Conservation (phyloP, 345 rosid species). For the Carallia pectinifolia region DNA sequence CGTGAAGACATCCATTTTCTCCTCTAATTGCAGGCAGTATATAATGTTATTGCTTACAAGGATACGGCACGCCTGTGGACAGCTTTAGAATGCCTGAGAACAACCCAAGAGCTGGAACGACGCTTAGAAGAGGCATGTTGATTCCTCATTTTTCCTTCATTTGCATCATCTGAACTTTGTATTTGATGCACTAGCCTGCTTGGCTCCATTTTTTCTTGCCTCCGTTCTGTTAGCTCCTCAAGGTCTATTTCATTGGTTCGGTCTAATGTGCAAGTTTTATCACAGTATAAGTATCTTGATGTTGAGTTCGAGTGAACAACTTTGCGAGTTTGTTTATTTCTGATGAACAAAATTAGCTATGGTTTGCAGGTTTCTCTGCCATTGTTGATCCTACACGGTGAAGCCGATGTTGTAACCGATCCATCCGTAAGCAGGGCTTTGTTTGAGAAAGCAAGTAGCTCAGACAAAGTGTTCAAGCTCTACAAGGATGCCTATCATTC, state of each 20-base stretch:
- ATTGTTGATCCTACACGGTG: conserved; percentile 79
- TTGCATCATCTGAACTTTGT: background rate
- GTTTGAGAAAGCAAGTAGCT: conserved; percentile 68
- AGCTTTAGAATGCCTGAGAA: conserved; percentile 71
- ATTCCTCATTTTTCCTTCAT: background rate
- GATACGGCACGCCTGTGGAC: conserved; percentile 73
- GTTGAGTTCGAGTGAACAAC: too few species aligned
- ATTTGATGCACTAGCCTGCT: background rate
- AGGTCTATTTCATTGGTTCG: too few species aligned
- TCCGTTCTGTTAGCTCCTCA: too few species aligned
- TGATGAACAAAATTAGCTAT: background rate
- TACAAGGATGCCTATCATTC: conserved; percentile 74
- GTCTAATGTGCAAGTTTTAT: too few species aligned
- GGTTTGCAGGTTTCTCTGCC: conserved; percentile 67
- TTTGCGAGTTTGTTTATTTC: too few species aligned
- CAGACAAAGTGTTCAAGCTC: conserved; percentile 71
- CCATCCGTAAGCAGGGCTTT: conserved; percentile 82
- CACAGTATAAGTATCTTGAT: too few species aligned
- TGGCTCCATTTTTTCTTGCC: too few species aligned
- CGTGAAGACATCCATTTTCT: background rate
- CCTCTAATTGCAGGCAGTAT: conserved; percentile 50
- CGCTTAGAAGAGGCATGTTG: conserved; percentile 56
- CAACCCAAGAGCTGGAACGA: conserved; percentile 69
- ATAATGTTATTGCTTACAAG: conserved; percentile 75
- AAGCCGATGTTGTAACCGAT: conserved; percentile 74